Evolutionary conservation across 2,329 filamentous ascomycete species (phyloP).

Genomic region (Ascochyta fabae): DNA sequence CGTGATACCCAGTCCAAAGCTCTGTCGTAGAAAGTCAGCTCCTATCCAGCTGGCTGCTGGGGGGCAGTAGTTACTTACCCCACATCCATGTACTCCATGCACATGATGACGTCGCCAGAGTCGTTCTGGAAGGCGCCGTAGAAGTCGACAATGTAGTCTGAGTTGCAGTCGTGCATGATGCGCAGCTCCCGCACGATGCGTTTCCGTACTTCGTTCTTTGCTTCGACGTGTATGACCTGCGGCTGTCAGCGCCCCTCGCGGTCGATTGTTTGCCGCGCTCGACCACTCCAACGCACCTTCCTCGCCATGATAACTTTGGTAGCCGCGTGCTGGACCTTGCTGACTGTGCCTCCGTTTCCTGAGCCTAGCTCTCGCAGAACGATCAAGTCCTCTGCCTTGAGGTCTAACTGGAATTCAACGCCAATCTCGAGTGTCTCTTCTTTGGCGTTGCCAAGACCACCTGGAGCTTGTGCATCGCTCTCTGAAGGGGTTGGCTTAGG

Average conservation of each 20-base stretch:
- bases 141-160: conserved; percentile 95
- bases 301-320: conserved; percentile 97
- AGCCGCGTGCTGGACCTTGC: conserved; percentile 93
- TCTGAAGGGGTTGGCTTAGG: conserved; percentile 76
- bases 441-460: conserved; percentile 63
- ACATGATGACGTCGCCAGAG: conserved; percentile 97
- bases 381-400: conserved; percentile 89
- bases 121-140: conserved; percentile 97
- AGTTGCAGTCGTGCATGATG: conserved; percentile 98
- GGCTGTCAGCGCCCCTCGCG: conserved; percentile 18
- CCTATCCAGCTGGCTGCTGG: background rate
- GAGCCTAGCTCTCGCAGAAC: conserved; percentile 93
- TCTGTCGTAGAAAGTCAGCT: conserved; percentile 56
- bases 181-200: conserved; percentile 96
- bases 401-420: conserved; percentile 92
- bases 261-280: background rate
- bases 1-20: conserved; percentile 92
- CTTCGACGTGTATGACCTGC: conserved; percentile 96
- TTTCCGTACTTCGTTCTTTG: conserved; percentile 95
- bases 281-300: conserved; percentile 69
- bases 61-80: conserved; percentile 68
- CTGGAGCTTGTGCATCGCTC: conserved; percentile 69
- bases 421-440: conserved; percentile 91
- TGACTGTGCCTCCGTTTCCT: conserved; percentile 96
- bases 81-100: conserved; percentile 99